Conservation (phyloP, 2,329 filamentous ascomycete species). For the Exophiala sp. region DNA sequence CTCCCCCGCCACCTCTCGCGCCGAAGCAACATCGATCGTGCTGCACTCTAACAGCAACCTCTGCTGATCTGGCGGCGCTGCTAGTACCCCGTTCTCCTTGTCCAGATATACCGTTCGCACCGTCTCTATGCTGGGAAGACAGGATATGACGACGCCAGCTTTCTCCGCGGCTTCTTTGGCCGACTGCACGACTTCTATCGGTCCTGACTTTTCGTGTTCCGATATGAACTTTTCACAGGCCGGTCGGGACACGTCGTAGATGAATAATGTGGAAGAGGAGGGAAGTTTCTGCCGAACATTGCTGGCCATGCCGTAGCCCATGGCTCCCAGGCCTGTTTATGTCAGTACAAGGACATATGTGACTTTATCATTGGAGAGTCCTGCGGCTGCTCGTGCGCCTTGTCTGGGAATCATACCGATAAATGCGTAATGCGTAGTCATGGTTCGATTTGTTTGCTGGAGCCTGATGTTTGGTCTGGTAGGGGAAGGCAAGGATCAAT, state of each 20-base stretch:
- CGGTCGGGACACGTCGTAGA: constrained; percentile 1
- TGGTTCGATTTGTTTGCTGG: too few relatives aligned
- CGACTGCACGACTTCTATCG: constrained; percentile 6
- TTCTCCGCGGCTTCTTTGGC: constrained; percentile 7
- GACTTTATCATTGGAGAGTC: too few relatives aligned
- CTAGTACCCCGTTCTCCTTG: constrained; percentile 8
- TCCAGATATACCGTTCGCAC: constrained; percentile 12
- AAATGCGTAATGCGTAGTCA: too few relatives aligned
- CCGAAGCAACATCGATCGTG: constrained; percentile 9
- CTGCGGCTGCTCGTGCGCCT: too few relatives aligned
- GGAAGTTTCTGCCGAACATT: constrained; percentile 9
- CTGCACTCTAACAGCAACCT: constrained; percentile 15
- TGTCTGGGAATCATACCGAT: too few relatives aligned
- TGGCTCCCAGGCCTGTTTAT: constrained; percentile 6
- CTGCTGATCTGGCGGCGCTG: constrained; percentile 1
- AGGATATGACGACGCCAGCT: constrained; percentile 9
- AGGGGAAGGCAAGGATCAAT: too few relatives aligned
- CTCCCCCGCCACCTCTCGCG: constrained; percentile 5
- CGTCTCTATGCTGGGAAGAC: constrained; percentile 6
- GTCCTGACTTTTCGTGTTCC: constrained; percentile 2
- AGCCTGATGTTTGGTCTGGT: too few relatives aligned
- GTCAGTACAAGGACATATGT: too few relatives aligned
- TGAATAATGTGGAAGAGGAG: constrained; percentile 1
- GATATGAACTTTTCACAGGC: not conserved
- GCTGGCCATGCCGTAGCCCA: constrained; percentile 9